phyloP scores from a whole-genome alignment of 75 land plant species.

The Picea sitchensis region DNA sequence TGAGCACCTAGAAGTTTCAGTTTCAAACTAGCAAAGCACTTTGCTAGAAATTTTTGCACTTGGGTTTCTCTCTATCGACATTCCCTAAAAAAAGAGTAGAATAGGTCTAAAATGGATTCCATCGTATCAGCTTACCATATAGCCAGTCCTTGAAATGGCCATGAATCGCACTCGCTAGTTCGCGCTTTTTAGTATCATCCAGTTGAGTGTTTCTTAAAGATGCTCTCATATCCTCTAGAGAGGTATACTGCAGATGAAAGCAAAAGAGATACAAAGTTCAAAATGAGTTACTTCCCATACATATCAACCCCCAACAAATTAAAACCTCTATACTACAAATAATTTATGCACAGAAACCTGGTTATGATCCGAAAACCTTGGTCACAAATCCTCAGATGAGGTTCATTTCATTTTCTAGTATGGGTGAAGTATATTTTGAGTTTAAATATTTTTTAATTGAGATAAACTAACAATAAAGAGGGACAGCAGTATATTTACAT shows the following conservation, averaged over 20 bases:
- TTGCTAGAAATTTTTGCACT: too few species aligned
- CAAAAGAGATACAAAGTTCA: not conserved
- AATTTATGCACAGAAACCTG: conserved; percentile 6
- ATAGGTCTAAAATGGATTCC: conserved; percentile 2
- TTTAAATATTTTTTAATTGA: not conserved
- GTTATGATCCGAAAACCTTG: not conserved
- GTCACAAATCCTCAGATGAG: conserved; percentile 1
- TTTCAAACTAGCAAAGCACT: too few species aligned
- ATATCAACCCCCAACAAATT: not conserved
- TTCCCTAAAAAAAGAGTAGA: not conserved
- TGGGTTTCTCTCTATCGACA: too few species aligned
- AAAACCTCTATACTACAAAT: not conserved
- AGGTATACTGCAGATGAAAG: conserved; percentile 45
- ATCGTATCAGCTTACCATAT: conserved; percentile 52
- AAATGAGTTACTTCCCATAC: not conserved
- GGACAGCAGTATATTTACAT: not conserved
- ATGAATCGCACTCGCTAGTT: conserved; percentile 78
- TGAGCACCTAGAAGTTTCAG: too few species aligned
- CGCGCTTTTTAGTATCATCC: conserved; percentile 77
- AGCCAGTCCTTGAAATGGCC: conserved; percentile 94
- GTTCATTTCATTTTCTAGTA: not conserved
- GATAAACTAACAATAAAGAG: not conserved
- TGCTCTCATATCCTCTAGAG: conserved; percentile 62
- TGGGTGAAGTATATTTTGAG: not conserved
- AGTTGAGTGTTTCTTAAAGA: conserved; percentile 59